Evolutionary conservation across 2,329 filamentous ascomycete genomes (phyloP).

Genomic region (Trichoderma koningii): DNA sequence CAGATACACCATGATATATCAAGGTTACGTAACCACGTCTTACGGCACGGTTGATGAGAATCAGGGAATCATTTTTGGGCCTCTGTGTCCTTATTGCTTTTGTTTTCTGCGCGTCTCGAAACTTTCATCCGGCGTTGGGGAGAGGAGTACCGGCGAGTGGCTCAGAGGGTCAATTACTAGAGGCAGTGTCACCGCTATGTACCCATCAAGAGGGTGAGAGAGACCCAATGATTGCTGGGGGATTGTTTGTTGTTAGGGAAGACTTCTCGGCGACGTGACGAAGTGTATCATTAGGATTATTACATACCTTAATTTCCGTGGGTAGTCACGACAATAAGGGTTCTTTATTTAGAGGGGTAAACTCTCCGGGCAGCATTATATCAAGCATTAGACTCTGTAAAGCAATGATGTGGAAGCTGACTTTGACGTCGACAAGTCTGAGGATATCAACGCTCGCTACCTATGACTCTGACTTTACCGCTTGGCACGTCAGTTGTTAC

Average conservation of each 20-base stretch:
- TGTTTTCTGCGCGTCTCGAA: not conserved
- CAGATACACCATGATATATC: slow-evolving; percentile 8
- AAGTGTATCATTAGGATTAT: slow-evolving; percentile 16
- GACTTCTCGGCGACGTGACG: not conserved
- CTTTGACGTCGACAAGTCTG: too few species aligned
- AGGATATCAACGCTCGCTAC: too few species aligned
- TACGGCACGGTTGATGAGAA: slow-evolving; percentile 10
- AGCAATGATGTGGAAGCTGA: too few species aligned
- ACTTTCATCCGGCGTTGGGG: slow-evolving; percentile 18
- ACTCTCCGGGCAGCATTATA: not conserved
- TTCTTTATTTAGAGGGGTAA: not conserved
- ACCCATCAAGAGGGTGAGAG: not conserved
- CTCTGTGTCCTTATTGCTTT: not conserved
- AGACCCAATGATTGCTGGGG: not conserved
- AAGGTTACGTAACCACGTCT: slow-evolving; percentile 8
- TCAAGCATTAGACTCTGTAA: not conserved
- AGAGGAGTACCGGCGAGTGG: slow-evolving; percentile 18
- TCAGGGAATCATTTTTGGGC: not conserved
- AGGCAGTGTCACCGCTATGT: not conserved
- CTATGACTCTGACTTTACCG: too few species aligned
- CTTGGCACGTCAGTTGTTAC: not conserved
- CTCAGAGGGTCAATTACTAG: slow-evolving; percentile 7
- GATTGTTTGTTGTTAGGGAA: not conserved
- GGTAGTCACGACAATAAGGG: slow-evolving; percentile 10
- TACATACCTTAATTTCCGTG: slow-evolving; percentile 8